Evolutionary conservation across 805 yeast genomes (phyloP), one percentile per base, ranked within the genome.

Genomic region (Candida broadrunensis): DNA sequence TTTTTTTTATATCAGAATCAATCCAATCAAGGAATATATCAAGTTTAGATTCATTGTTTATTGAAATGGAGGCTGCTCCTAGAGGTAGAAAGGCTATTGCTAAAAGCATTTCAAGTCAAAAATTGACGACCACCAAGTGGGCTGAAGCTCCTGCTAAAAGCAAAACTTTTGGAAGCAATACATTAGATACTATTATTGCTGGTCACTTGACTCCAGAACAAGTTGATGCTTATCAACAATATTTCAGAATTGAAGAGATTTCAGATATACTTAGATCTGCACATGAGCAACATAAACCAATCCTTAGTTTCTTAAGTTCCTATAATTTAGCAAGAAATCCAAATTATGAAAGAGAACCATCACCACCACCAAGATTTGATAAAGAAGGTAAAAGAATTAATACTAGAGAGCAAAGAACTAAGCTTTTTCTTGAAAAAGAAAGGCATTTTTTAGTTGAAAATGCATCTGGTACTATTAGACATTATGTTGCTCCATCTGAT

Each of bases 361-460:
- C 96, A 2, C 98, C 98, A 0, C 89, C 97, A 2, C 99, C 99
- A 1, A 78, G 77, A 42, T 93, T 93, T 61, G 98, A 93, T 63
- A 61, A 72, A 23, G 63, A 68, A 17, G 99, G 99, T 34, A 83
- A 80, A 56, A 81, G 98, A 54, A 80, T 79, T 8, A 93, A 93
- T 58, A 89, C 98, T 0, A 67, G 95, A 41, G 96, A 86, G 38
- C 75, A 67, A 34, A 67, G 96, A 38, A 78, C 79, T 45, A 68
- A 72, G 38, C 75, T 77, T 39, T 70, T 71, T 34, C 64, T 85
- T 33, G 96, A 88, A 51, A 79, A 80, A 41, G 98, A 93, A 61
- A 73, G 97, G 45, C 85, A 88, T 56, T 68, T 70, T 33, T 66
- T 93, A 37, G 83, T 95, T n/a, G 89, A 85, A 49, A 64, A 73